Conservation (phyloP, 305 asterid genomes). For the Nicotiana rustica region DNA sequence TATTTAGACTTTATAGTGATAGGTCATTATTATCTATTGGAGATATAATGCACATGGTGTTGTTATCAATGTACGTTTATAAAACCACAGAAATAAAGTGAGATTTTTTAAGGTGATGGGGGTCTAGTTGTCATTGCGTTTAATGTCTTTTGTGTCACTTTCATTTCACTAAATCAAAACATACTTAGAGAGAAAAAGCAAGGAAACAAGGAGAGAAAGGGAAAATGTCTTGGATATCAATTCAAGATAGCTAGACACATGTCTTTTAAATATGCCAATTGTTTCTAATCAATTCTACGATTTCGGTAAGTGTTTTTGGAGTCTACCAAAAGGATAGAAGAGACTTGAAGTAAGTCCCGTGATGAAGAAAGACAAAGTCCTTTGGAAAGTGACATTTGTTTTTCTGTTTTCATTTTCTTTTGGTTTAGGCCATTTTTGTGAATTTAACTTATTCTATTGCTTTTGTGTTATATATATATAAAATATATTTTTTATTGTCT, state of each 20-base stretch:
- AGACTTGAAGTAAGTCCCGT: slow-evolving; percentile 37
- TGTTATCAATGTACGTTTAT: slow-evolving; percentile 37
- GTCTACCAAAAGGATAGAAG: slow-evolving; percentile 39
- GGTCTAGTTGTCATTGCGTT: slow-evolving; percentile 29
- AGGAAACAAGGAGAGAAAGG: not conserved
- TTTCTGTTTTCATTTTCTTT: not conserved
- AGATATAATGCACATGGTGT: slow-evolving; percentile 62
- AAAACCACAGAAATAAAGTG: not conserved
- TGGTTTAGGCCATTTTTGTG: not conserved
- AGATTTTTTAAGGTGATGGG: not conserved
- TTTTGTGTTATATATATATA: not conserved
- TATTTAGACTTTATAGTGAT: slow-evolving; percentile 36
- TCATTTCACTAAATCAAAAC: slow-evolving; percentile 28
- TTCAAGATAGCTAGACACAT: slow-evolving; percentile 25
- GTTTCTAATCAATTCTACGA: not conserved
- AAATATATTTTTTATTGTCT: no score
- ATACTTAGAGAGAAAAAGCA: not conserved
- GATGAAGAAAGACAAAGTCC: slow-evolving; percentile 24
- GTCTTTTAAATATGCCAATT: slow-evolving; percentile 24
- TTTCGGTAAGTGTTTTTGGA: slow-evolving; percentile 32
- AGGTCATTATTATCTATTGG: slow-evolving; percentile 60
- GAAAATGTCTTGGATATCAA: slow-evolving; percentile 23
- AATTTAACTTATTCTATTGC: not conserved
- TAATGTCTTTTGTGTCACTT: slow-evolving; percentile 30
- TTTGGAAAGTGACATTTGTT: slow-evolving; percentile 37